Conservation (phyloP, 176 grass and related monocot genomes). For the Pontederia crassipes region DNA sequence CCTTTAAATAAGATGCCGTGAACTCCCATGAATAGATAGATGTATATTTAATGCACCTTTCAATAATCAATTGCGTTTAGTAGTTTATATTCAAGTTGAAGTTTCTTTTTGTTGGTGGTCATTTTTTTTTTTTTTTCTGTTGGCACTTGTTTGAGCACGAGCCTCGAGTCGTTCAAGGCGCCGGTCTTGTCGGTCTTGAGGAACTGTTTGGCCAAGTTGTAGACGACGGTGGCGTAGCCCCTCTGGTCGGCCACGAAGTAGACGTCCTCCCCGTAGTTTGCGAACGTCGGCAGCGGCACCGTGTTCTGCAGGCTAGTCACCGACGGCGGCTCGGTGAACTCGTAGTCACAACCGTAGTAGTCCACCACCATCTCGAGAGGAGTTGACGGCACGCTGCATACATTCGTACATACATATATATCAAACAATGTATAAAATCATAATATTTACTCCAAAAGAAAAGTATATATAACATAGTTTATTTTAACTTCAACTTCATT, state of each 20-base stretch:
- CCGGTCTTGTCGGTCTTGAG: slow-evolving; percentile 26
- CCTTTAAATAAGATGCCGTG: no score
- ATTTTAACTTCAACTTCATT: no score
- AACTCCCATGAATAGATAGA: no score
- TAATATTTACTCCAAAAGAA: slow-evolving; percentile 18
- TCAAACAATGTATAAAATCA: not conserved
- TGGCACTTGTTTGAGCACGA: no score
- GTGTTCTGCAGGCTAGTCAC: slow-evolving; percentile 57
- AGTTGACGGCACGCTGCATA: slow-evolving; percentile 15
- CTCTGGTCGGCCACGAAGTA: slow-evolving; percentile 49
- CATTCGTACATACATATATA: not conserved
- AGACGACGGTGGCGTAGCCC: slow-evolving; percentile 37
- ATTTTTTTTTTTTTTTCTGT: no score
- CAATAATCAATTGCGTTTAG: no score
- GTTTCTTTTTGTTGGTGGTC: no score
- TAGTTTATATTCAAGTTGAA: no score
- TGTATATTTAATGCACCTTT: no score
- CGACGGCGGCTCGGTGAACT: slow-evolving; percentile 47
- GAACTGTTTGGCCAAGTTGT: slow-evolving; percentile 34
- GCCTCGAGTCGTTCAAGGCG: not conserved
- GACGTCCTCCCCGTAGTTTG: slow-evolving; percentile 29
- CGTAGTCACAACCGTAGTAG: slow-evolving; percentile 49
- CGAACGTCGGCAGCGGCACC: slow-evolving; percentile 28
- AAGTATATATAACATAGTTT: no score
- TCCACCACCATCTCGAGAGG: slow-evolving; percentile 56